Evolutionary conservation across 2,329 filamentous ascomycete species (phyloP).

Genomic region (Esteya vermicola): DNA sequence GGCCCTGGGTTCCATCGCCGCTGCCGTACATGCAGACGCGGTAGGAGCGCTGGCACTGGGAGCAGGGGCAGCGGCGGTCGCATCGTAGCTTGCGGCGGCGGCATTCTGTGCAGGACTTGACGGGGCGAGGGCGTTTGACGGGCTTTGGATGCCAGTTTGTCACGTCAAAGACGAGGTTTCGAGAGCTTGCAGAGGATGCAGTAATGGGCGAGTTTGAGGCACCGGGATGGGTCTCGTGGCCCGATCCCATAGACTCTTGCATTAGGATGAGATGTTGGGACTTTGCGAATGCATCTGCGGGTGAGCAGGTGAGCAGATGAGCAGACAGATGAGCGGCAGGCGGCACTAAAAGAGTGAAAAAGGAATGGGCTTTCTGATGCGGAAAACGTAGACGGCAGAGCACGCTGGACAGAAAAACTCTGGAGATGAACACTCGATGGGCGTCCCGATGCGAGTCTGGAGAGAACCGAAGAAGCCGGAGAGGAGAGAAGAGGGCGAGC

Average conservation of each 20-base stretch:
- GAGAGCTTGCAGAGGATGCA: background rate
- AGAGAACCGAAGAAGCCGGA: too few relatives aligned
- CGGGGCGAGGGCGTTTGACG: slow-evolving; percentile 38
- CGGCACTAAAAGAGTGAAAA: too few relatives aligned
- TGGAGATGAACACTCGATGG: too few relatives aligned
- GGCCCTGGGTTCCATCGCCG: slow-evolving; percentile 25
- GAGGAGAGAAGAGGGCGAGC: too few relatives aligned
- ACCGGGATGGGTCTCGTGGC: background rate
- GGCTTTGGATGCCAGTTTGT: slow-evolving; percentile 14
- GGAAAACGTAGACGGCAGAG: too few relatives aligned
- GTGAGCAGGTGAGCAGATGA: too few relatives aligned
- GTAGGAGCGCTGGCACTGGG: slow-evolving; percentile 43
- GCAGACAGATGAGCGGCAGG: too few relatives aligned
- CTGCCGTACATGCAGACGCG: slow-evolving; percentile 35
- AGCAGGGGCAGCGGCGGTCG: slow-evolving; percentile 40
- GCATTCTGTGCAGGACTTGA: slow-evolving; percentile 42
- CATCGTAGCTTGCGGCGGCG: slow-evolving; percentile 43
- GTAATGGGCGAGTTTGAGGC: slow-evolving; percentile 1
- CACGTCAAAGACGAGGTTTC: slow-evolving; percentile 10
- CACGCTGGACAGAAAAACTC: too few relatives aligned
- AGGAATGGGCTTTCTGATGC: too few relatives aligned
- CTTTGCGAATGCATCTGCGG: background rate
- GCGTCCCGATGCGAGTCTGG: too few relatives aligned
- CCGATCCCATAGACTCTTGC: background rate
- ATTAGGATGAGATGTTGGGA: background rate